Evolutionary conservation across 2,329 filamentous ascomycete genomes (phyloP), one percentile per base, ranked within the genome.

Genomic region (Graphilbum fragrans): DNA sequence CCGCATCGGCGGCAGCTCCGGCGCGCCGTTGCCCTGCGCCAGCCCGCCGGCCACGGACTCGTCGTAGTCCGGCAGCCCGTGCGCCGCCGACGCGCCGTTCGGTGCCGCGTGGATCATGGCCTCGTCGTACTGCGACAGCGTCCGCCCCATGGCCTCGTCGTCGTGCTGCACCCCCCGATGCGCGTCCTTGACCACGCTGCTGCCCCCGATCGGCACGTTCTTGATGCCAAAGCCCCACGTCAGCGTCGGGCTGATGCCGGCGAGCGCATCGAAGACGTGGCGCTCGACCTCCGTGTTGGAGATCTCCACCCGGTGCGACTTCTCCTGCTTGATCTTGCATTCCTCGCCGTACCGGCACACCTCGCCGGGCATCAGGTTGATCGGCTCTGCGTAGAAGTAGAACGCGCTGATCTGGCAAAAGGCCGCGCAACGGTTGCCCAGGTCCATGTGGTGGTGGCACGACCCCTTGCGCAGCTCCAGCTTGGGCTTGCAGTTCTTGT

Each of bases 211-310:
- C 11, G 11, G 29, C 19, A 4, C 5, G 5, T n/a, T 22, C 11
- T 37, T 18, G 7, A 42, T 17, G 20, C 42, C 42, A 5, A 42
- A 19, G 19, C 35, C 37, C 37, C 37, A 45, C 16, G 21, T 31
- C 3, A 21, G n/a, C 2, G 42, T 23, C 1, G 45, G 45, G 5
- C 23, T 42, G 20, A 48, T 2, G 0, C 38, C 43, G n/a, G 31
- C 14, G 2, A 35, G 27, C 10, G 36, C 33, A 22, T 47, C 45
- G 14, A 39, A 35, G 18, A 44, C 41, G 32, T 47, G 41, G 5
- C 32, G 38, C n/a, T 47, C 35, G n/a, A 45, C 41, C n/a, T 41
- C 42, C n/a, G 39, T 38, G 41, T 47, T 45, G 41, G 36, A 38
- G 23, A 47, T 41, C 37, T 47, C 41, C 2, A 47, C 39, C 3